Conservation (phyloP, 2,329 filamentous ascomycete species). For the Botrytis tulipae region DNA sequence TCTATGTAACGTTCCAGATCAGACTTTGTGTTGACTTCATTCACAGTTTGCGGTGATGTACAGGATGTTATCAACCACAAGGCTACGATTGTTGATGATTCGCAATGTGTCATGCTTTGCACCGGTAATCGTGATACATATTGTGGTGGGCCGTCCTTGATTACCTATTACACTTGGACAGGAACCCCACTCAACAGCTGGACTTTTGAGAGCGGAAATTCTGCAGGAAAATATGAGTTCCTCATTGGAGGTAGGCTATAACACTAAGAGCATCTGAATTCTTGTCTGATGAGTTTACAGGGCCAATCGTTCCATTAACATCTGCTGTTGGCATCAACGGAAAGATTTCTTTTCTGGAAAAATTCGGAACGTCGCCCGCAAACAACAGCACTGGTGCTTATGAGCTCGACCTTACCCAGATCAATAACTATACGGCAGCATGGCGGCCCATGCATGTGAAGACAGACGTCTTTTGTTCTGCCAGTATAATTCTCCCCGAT, state of each 20-base stretch:
- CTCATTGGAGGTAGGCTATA: conserved; percentile 50
- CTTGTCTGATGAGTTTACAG: conserved; percentile 2
- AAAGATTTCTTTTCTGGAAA: conserved; percentile 61
- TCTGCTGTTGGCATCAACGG: conserved; percentile 56
- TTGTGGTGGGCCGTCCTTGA: conserved; percentile 25
- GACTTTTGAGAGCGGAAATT: conserved; percentile 50
- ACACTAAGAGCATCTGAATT: not conserved
- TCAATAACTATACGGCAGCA: conserved; percentile 52
- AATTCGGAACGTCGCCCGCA: conserved; percentile 53
- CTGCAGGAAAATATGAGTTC: conserved; percentile 57
- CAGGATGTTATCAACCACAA: conserved; percentile 18
- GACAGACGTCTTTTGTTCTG: conserved; percentile 68
- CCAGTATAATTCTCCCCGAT: conserved; percentile 61
- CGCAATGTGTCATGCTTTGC: conserved; percentile 39
- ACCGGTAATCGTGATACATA: conserved; percentile 40
- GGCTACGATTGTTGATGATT: conserved; percentile 15
- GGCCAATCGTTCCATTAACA: conserved; percentile 55
- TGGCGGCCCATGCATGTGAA: conserved; percentile 62
- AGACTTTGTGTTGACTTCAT: not conserved
- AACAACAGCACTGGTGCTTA: conserved; percentile 64
- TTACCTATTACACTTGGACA: conserved; percentile 26
- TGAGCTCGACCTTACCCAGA: conserved; percentile 57
- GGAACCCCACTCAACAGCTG: conserved; percentile 50
- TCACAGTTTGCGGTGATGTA: conserved; percentile 24
- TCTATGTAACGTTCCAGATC: too few species aligned